These are phyloP conservation scores for Fusarium secorum DNA, from an alignment of 2,329 filamentous ascomycete genomes.

Conservation along the genomic window DNA sequence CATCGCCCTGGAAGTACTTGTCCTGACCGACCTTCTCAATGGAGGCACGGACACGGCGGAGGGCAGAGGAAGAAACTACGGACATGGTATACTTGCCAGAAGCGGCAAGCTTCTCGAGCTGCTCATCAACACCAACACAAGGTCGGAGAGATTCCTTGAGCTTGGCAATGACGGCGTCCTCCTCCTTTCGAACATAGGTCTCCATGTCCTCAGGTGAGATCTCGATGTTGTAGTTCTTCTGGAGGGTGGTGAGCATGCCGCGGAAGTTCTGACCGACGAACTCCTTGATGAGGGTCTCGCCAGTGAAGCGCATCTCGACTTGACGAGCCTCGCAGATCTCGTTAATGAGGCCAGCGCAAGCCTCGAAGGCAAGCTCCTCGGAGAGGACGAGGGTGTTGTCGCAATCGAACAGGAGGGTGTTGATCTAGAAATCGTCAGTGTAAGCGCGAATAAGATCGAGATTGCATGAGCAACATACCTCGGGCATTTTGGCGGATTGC, in stretches of 20 bases:
- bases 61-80: constrained; percentile 82
- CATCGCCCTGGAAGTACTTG: constrained; percentile 78
- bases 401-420: constrained; percentile 76
- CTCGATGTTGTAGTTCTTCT: constrained; percentile 77
- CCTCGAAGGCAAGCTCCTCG: constrained; percentile 90
- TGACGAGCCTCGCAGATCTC: constrained; percentile 75
- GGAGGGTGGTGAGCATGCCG: constrained; percentile 82
- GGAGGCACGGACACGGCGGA: constrained; percentile 78
- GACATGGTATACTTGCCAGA: constrained; percentile 74
- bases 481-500: constrained; percentile 45
- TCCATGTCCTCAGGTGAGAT: constrained; percentile 75
- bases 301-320: constrained; percentile 75
- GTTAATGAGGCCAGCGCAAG: constrained; percentile 89
- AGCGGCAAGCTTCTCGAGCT: constrained; percentile 70
- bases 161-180: constrained; percentile 84
- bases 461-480: constrained; percentile 38
- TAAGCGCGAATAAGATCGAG: background rate
- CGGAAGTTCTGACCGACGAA: constrained; percentile 96
- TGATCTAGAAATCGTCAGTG: constrained; percentile 56
- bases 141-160: constrained; percentile 72
- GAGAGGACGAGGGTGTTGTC: constrained; percentile 95
- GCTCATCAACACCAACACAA: constrained; percentile 72
- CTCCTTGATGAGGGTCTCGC: constrained; percentile 79
- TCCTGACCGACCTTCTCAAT: constrained; percentile 81
- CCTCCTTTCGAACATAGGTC: constrained; percentile 76